Base-by-base conservation (phyloP, 1,284 basidiomycete genomes). In the Ustilago cynodontis region DNA sequence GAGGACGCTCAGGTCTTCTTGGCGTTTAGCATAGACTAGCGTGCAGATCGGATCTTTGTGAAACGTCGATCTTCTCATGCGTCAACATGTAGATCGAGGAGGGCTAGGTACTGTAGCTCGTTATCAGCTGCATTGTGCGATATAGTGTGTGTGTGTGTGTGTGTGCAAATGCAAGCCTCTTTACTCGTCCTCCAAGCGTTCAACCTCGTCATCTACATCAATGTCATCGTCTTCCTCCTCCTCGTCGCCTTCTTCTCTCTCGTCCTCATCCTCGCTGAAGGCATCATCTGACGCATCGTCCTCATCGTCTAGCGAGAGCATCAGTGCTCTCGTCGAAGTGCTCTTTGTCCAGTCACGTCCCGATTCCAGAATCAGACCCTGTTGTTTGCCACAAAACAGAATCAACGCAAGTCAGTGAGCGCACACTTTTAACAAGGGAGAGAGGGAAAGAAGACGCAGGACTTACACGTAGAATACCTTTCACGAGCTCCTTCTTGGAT, bases 401-500 rank as follows among this genome's bases (percentile, higher is more conserved):
- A 41, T 35, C 14, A 20, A 43, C 33, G 49, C 56, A 16, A 56
- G 66, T 6, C 20, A 18, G 47, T 26, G 14, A 13, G 5, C 47
- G 26, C 28, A 14, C 7, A 14, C 14, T 37, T 3, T 14, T 16
- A 49, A 4, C 13, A 24, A 33, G 11, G 31, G 31, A 33, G 31
- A 33, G 31, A 11, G 3, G 29, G 18, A 41, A 18, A 50, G 22
- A 33, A 22, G 28, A 24, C 9, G 24, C 14, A n/a, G 35, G 14
- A 76, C 73, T 71, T 67, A 76, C 74, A 22, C 75, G 59, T 3
- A 73, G 47, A 50, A 78, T 70, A 2, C 76, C 76, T 33, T 73
- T 78, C 45, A 78, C 76, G 41, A 78, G 65, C 59, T 78, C 71
- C 59, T 71, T 70, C 47, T 78, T 78, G 7, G 64, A 67, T n/a